These are phyloP conservation scores for Stellera chamaejasme DNA, from an alignment of 345 rosid genomes.

Conservation along the genomic window DNA sequence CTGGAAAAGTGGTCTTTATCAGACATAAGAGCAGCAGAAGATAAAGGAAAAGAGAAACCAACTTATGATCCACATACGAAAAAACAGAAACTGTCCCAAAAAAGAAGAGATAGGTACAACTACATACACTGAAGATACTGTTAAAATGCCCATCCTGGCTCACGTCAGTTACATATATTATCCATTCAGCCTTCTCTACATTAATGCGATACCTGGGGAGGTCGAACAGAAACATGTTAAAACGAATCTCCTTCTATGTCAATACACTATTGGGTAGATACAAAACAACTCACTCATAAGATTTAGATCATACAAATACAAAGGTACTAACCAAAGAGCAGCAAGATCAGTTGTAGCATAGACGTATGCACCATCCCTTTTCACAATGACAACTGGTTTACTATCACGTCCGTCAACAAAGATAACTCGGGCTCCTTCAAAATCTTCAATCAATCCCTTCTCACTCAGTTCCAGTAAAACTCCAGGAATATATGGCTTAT, in stretches of 20 bases:
- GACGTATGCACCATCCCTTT: constrained; percentile 94
- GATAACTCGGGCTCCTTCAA: constrained; percentile 89
- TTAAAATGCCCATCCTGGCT: constrained; percentile 93
- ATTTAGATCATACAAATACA: too few species aligned
- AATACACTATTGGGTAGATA: too few species aligned
- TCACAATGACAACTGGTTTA: constrained; percentile 89
- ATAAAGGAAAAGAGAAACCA: constrained; percentile 11
- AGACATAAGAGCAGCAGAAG: not conserved
- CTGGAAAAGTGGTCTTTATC: constrained; percentile 25
- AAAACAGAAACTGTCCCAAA: not conserved
- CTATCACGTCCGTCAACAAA: constrained; percentile 51
- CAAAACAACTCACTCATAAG: too few species aligned
- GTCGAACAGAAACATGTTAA: not conserved
- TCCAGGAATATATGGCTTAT: constrained; percentile 65
- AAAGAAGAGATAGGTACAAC: not conserved
- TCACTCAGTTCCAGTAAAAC: constrained; percentile 46
- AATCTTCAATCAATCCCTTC: constrained; percentile 72
- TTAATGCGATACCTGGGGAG: constrained; percentile 75
- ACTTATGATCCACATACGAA: constrained; percentile 5
- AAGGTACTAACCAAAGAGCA: constrained; percentile 71
- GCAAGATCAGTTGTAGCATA: constrained; percentile 93
- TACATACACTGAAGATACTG: constrained; percentile 78
- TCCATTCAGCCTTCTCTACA: constrained; percentile 95
- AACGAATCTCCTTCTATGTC: not conserved
- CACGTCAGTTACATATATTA: constrained; percentile 90